Conservation (phyloP, 768 basidiomycete genomes). For the Panaeolus papilionaceus region DNA sequence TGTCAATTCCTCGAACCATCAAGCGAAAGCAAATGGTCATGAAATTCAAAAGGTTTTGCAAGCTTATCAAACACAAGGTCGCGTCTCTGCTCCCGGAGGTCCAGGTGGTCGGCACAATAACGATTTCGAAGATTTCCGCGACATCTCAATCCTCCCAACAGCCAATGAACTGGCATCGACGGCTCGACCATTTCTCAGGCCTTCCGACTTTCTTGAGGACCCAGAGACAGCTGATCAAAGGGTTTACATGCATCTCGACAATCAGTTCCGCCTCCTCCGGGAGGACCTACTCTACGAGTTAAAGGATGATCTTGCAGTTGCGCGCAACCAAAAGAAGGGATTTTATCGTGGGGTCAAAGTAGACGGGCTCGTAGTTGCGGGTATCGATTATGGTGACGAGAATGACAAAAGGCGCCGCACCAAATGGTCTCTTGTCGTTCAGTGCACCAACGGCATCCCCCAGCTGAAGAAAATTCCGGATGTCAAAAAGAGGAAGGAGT, state of each 20-base stretch:
- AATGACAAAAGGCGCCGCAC: conserved; percentile 29
- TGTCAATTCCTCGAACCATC: conserved; percentile 29
- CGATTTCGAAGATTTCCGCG: conserved; percentile 64
- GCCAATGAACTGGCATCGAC: conserved; percentile 58
- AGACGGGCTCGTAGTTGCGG: conserved; percentile 42
- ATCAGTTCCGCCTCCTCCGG: conserved; percentile 67
- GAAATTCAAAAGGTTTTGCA: conserved; percentile 43
- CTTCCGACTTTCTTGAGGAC: conserved; percentile 49
- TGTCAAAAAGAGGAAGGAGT: conserved; percentile 42
- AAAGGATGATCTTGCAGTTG: conserved; percentile 28
- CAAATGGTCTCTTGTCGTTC: conserved; percentile 49
- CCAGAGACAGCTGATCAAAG: conserved; percentile 43
- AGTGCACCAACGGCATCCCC: conserved; percentile 42
- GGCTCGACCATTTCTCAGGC: conserved; percentile 55
- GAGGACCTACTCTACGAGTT: conserved; percentile 39
- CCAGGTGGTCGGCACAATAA: conserved; percentile 78
- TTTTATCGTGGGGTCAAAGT: conserved; percentile 43
- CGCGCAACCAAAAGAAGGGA: conserved; percentile 42
- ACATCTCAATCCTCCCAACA: conserved; percentile 69
- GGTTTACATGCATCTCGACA: conserved; percentile 60
- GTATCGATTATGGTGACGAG: conserved; percentile 37
- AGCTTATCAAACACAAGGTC: conserved; percentile 17
- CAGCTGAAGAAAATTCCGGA: conserved; percentile 39
- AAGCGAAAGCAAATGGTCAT: conserved; percentile 36
- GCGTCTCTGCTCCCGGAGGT: conserved; percentile 25